Percentiles rank a stretch among this genome's conserved stretches.
These are phyloP conservation scores for Prinsepia uniflora DNA, from an alignment of 306 rosid genomes.

Conservation along the genomic window DNA sequence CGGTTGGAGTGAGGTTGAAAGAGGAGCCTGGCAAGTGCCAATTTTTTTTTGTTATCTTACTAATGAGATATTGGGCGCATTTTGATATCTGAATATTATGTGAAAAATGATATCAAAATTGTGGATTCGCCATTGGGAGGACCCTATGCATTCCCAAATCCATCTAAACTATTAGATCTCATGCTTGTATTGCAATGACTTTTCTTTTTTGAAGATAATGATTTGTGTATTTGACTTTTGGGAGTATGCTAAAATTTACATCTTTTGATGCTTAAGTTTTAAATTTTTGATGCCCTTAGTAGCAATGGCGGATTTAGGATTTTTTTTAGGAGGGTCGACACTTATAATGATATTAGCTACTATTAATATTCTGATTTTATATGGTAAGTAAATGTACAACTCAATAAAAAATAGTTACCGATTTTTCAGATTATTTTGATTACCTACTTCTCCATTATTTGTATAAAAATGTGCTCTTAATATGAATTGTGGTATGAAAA, in stretches of 20 bases:
- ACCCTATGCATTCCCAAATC: not conserved
- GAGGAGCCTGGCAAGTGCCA: conserved; percentile 4
- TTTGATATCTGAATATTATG: not conserved
- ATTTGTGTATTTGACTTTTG: not conserved
- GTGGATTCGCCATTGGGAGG: not conserved
- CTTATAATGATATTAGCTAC: too few relatives aligned
- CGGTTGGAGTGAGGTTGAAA: not conserved
- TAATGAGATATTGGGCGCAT: not conserved
- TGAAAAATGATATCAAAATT: not conserved
- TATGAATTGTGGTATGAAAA: too few relatives aligned
- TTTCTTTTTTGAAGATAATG: not conserved
- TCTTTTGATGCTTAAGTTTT: not conserved
- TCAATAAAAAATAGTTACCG: too few relatives aligned
- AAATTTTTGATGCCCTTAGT: not conserved
- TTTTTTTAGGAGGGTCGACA: too few relatives aligned
- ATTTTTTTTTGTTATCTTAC: not conserved
- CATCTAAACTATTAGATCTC: not conserved
- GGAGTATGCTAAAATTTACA: not conserved
- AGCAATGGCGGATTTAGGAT: too few relatives aligned
- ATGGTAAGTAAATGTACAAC: too few relatives aligned
- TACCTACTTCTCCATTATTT: too few relatives aligned
- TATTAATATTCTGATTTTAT: too few relatives aligned
- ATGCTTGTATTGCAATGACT: not conserved
- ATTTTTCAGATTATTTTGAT: too few relatives aligned
- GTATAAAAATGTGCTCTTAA: too few relatives aligned